Evolutionary conservation across 2,329 filamentous ascomycete species (phyloP).

Genomic region (Akanthomyces dipterigenus): DNA sequence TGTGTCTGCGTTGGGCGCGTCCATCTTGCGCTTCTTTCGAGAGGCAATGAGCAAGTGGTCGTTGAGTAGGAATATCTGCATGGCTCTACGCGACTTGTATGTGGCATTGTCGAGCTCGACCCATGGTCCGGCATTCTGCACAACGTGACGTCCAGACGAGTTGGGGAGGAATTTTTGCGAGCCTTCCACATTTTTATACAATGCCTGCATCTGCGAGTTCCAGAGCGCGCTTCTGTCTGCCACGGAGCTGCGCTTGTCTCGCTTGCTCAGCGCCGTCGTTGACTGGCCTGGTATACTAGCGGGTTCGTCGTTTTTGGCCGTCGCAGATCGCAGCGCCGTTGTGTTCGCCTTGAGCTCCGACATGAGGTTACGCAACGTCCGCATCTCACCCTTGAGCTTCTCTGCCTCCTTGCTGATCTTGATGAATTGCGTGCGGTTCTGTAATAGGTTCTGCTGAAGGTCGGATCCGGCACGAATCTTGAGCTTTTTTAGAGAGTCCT

Average conservation of each 20-base stretch:
- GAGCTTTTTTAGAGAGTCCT: conserved; percentile 66
- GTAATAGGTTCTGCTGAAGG: conserved; percentile 90
- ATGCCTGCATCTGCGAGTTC: conserved; percentile 63
- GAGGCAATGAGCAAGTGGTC: conserved; percentile 89
- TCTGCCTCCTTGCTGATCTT: conserved; percentile 99
- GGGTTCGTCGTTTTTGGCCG: conserved; percentile 43
- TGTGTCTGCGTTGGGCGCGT: conserved; percentile 47
- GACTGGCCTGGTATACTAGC: conserved; percentile 43
- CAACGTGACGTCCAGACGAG: conserved; percentile 82
- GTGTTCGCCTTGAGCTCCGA: conserved; percentile 80
- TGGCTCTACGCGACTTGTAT: conserved; percentile 83
- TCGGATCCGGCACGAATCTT: conserved; percentile 75
- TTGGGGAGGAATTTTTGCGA: conserved; percentile 96
- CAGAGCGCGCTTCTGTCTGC: conserved; percentile 59
- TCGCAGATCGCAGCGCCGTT: conserved; percentile 55
- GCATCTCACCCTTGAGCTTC: conserved; percentile 95
- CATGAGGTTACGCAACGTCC: conserved; percentile 82
- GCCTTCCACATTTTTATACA: conserved; percentile 97
- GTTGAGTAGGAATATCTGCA: conserved; percentile 89
- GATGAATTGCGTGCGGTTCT: conserved; percentile 97
- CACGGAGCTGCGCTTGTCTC: conserved; percentile 85
- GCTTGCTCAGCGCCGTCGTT: conserved; percentile 54
- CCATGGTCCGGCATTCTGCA: conserved; percentile 89
- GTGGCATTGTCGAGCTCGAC: conserved; percentile 96
- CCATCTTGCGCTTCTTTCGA: conserved; percentile 83